Base-by-base conservation (phyloP, 306 rosid genomes). In the Prunus davidiana region DNA sequence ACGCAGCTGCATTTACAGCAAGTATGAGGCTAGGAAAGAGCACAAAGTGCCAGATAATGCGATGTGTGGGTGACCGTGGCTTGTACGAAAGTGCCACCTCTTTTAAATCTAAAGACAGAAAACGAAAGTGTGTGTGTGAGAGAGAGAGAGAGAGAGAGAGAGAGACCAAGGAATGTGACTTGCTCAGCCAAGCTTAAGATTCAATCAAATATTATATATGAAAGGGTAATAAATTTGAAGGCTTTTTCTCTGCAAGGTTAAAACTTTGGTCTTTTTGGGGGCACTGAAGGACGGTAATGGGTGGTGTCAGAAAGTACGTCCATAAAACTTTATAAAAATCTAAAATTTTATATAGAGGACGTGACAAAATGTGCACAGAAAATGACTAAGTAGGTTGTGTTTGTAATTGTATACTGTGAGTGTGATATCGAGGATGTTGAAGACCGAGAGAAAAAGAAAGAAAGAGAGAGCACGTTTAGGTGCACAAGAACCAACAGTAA, bases 1-100 rank as follows among this genome's bases (percentile, higher is more conserved):
- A 82, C 84, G 56, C 70, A 80, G 78, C 66, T 72, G 81, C 95
- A 88, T 82, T 84, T 79, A 87, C 91, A 77, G 85, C 88, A 74
- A 24, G 67, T 78, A 80, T 34, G 46, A 63, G 45, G 22, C 34
- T 46, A 18, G 22, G 61, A 64, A 67, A 38, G 10, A 62, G 13
- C 75, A 78, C 50, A 83, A 71, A 76, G 76, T 27, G 81, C 80
- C 71, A 84, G 74, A 85, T 75, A 80, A 18, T n/a, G 32, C 2
- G 67, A 80, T 64, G 82, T 75, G 67, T 64, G 58, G 61, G 72
- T 74, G 74, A 41, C 58, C 50, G 47, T 73, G 72, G 73, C 64
- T 85, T 71, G 77, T 71, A 64, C 64, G 25, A 66, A 64, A 76
- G 68, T 54, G 82, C 72, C 46, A 56, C 51, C 67, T 46, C 75